These are phyloP conservation scores for Musa itinerans DNA, from an alignment of 176 grass and related monocot species.

Conservation along the genomic window DNA sequence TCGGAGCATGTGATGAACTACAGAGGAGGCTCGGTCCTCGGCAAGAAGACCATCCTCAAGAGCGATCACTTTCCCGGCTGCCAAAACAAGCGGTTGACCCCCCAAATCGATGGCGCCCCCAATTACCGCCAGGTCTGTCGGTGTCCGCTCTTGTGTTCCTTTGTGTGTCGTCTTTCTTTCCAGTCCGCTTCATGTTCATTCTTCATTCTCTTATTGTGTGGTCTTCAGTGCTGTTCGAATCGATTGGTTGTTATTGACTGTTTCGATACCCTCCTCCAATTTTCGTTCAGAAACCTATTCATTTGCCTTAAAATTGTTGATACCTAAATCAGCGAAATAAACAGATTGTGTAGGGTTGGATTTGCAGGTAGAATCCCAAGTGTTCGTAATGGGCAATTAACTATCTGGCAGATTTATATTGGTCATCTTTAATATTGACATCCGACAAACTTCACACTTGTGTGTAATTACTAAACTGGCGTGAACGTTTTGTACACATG, in stretches of 20 bases:
- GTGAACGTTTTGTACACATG: too few relatives aligned
- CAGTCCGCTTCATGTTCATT: not conserved
- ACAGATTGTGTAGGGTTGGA: too few relatives aligned
- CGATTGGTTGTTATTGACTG: not conserved
- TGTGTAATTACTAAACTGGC: not conserved
- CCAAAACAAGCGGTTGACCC: constrained; percentile 82
- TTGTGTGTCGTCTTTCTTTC: not conserved
- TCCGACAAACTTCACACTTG: not conserved
- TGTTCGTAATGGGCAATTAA: not conserved
- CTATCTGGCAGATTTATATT: not conserved
- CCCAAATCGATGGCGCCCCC: constrained; percentile 95
- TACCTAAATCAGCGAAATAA: not conserved
- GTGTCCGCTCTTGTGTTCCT: not conserved
- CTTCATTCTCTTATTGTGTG: not conserved
- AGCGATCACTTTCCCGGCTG: constrained; percentile 96
- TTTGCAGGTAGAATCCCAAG: not conserved
- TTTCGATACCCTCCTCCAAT: not conserved
- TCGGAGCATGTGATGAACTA: constrained; percentile 73
- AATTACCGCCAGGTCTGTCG: constrained; percentile 74
- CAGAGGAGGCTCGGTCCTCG: constrained; percentile 88
- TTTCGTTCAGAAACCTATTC: too few relatives aligned
- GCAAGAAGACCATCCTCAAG: constrained; percentile 99
- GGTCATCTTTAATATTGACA: not conserved
- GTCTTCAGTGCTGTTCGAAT: not conserved
- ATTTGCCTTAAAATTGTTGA: not conserved